Base-by-base conservation (phyloP, 352 stramenopile genomes). In the Phytophthora sojae region DNA sequence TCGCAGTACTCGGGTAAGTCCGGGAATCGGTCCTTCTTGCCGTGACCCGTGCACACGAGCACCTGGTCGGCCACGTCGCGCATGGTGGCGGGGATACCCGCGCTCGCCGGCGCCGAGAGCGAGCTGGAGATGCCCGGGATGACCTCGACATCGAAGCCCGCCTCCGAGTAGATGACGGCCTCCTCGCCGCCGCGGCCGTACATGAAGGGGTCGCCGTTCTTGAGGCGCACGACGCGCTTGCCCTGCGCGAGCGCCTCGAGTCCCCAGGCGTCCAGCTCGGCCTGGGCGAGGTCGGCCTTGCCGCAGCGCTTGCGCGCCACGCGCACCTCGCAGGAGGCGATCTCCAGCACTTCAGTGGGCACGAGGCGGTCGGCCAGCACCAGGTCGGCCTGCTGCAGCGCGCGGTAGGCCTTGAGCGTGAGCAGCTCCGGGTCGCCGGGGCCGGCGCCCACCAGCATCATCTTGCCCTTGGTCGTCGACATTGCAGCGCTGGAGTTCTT, bases 131-230 rank as follows among this genome's bases (percentile, higher is more conserved):
- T 97, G 59, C 97, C 97, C 21, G 97, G 88, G 25, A 98, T 82
- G 42, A 98, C 86, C 29, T 93, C 86, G 1, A 93, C 81, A 30
- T 97, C 90, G 60, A 92, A 96, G 42, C 87, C 86, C 4, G 79
- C 81, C 19, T 89, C 71, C 6, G 84, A 88, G 73, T 93, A 94
- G 69, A 95, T 84, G 47, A 91, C 79, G 2, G 85, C 88, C 80
- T 99, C 97, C 81, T 99, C 97, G 19, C 94, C 97, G 5, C 97
- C 97, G 58, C 97, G 77, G 25, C 97, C 97, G 77, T 98, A 99
- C 55, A 99, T 92, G 84, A 99, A 99, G 45, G 97, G 97, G 73
- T 99, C 97, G 53, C 97, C 97, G 81, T 99, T 99, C 83, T 99
- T 99, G 44, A 99, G 81, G 12, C 97, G 91, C 60, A 99, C 92